Base-by-base conservation (phyloP, 1,284 basidiomycete genomes). In the Sanghuangporus baumii region DNA sequence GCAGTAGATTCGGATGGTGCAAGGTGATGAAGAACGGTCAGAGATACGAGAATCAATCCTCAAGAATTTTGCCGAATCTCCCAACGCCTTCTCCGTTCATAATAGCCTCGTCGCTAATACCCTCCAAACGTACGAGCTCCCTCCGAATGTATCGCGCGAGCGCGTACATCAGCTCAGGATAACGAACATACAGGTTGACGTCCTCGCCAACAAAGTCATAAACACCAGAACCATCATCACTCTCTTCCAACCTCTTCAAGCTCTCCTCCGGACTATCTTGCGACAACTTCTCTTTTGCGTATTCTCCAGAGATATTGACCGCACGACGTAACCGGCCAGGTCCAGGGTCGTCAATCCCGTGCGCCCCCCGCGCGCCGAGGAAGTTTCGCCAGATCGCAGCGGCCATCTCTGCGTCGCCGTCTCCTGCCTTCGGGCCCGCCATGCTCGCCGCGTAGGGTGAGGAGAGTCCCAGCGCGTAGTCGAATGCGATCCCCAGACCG, bases 371-470 rank as follows among this genome's bases (percentile, higher is more conserved):
- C 18, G 84, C 89, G 8, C 90, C 90, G 43, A 98, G 89, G 51
- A 98, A 73, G 74, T 98, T 98, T 37, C 96, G 81, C 96, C 96
- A 99, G 0, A 96, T 76, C 4, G 93, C 93, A 31, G 81, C 88
- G 0, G 94, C 94, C 71, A 99, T 79, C 67, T 94, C 89, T 64
- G 84, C 79, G 71, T 97, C 94, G 43, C 85, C 83, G 50, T 76
- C 77, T 7, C 48, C 38, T n/a, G 38, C 46, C 38, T 23, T 57
- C n/a, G 18, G 31, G 5, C 43, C 54, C 18, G 62, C 48, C 4
- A 54, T 43, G 41, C 55, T 31, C 2, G 26, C 16, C 34, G 61
- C 57, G 34, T 55, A 60, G 7, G 64, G 64, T 9, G 64, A 65
- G 23, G 66, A 65, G 31, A 69, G 68, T 6, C 88, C 82, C 41